Evolutionary conservation across 2,329 filamentous ascomycete species (phyloP).

Genomic region (Diaporthe sp.): DNA sequence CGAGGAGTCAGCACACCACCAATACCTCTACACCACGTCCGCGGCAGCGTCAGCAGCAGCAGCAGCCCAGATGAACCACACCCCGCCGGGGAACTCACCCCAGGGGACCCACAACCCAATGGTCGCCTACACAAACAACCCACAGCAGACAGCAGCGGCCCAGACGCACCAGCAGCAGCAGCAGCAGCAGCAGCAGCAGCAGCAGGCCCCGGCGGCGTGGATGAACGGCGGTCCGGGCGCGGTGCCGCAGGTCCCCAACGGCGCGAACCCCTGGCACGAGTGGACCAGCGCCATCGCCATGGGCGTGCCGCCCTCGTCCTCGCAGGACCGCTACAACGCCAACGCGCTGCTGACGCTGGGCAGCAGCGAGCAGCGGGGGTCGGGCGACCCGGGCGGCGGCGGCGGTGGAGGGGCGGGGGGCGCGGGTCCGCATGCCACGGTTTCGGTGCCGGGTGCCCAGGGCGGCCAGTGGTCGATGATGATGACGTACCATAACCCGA

Average conservation of each 20-base stretch:
- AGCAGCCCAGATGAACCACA: slow-evolving; percentile 43
- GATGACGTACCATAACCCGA: slow-evolving; percentile 34
- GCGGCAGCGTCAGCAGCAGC: slow-evolving; percentile 28
- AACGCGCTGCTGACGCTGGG: slow-evolving; percentile 64
- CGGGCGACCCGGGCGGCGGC: slow-evolving; percentile 17
- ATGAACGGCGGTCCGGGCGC: background rate
- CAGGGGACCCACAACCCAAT: slow-evolving; percentile 51
- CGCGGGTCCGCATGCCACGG: background rate
- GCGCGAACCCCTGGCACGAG: slow-evolving; percentile 66
- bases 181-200: slow-evolving; percentile 33
- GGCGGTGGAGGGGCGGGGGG: slow-evolving; percentile 3
- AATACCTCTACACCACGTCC: slow-evolving; percentile 39
- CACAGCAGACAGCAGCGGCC: slow-evolving; percentile 53
- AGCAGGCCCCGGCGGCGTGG: slow-evolving; percentile 39
- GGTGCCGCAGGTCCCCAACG: slow-evolving; percentile 38
- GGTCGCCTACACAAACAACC: slow-evolving; percentile 54
- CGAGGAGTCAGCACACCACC: slow-evolving; percentile 22
- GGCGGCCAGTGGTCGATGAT: slow-evolving; percentile 39
- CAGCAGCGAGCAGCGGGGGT: slow-evolving; percentile 46
- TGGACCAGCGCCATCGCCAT: slow-evolving; percentile 68
- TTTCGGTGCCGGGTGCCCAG: background rate
- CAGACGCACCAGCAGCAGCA: slow-evolving; percentile 40
- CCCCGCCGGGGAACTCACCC: slow-evolving; percentile 41
- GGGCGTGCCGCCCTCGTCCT: slow-evolving; percentile 52
- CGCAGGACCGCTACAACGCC: slow-evolving; percentile 64